phyloP scores from a whole-genome alignment of 2,329 filamentous ascomycete species.

The Didymella glomerata region DNA sequence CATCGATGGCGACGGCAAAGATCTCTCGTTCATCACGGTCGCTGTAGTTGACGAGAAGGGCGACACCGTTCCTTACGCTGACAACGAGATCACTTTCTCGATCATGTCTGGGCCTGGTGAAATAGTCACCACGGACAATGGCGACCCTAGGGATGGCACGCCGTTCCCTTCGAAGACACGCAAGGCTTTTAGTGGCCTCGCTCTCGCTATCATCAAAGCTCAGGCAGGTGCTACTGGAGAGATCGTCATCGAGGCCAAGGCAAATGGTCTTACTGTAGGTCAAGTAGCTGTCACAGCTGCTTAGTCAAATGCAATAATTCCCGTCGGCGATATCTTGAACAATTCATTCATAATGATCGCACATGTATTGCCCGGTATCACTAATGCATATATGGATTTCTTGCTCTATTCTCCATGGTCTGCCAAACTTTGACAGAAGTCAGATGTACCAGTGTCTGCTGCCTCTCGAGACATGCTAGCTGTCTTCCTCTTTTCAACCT shows the following conservation, averaged over 20 bases:
- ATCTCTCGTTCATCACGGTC: slow-evolving; percentile 58
- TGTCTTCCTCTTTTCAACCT: not conserved
- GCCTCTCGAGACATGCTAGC: not conserved
- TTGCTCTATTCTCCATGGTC: not conserved
- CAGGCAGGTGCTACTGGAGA: slow-evolving; percentile 16
- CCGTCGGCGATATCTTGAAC: not conserved
- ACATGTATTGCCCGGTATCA: not conserved
- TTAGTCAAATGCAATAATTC: not conserved
- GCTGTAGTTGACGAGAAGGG: slow-evolving; percentile 57
- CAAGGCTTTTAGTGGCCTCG: slow-evolving; percentile 39
- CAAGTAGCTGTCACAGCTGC: slow-evolving; percentile 4
- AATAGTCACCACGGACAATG: slow-evolving; percentile 63
- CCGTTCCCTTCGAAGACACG: slow-evolving; percentile 33
- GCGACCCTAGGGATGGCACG: slow-evolving; percentile 48
- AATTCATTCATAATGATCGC: not conserved
- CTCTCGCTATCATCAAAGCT: slow-evolving; percentile 35
- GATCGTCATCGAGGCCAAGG: slow-evolving; percentile 27
- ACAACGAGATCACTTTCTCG: slow-evolving; percentile 56
- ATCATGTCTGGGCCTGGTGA: slow-evolving; percentile 52
- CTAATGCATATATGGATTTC: not conserved
- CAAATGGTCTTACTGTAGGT: slow-evolving; percentile 6
- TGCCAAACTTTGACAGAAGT: not conserved
- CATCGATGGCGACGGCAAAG: slow-evolving; percentile 55
- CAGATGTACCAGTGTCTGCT: too few relatives aligned
- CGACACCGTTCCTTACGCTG: slow-evolving; percentile 55